phyloP scores from a whole-genome alignment of 345 rosid genomes.

The Hibiscus tridactylites region DNA sequence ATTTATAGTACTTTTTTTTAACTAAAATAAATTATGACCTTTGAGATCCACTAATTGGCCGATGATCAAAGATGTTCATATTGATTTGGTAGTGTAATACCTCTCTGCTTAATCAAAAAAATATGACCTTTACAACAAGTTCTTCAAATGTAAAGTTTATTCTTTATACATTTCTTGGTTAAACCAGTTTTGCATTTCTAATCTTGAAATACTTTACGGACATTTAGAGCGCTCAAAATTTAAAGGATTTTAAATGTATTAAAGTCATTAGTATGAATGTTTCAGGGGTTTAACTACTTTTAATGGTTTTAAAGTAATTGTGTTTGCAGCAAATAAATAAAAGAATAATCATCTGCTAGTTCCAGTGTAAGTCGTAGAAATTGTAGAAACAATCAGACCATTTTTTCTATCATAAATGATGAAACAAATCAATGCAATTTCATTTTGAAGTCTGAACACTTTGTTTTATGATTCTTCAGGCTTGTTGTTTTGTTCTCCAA shows the following conservation, averaged over 20 bases:
- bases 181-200: not conserved
- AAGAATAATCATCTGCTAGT: not conserved
- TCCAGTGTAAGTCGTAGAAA: not conserved
- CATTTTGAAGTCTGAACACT: conserved; percentile 5
- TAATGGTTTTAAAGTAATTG: not conserved
- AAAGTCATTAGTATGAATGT: not conserved
- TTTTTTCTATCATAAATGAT: not conserved
- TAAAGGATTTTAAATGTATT: not conserved
- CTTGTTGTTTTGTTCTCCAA: conserved; percentile 61
- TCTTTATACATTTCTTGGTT: not conserved
- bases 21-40: not conserved
- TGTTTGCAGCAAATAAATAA: not conserved
- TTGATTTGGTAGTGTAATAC: too few relatives aligned
- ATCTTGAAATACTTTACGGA: not conserved
- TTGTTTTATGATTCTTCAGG: conserved; percentile 31
- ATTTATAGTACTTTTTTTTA: not conserved
- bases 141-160: not conserved
- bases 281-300: not conserved
- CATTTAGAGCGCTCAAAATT: not conserved
- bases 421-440: not conserved
- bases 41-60: too few relatives aligned
- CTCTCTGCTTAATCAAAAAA: too few relatives aligned
- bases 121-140: not conserved
- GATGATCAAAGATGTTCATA: too few relatives aligned
- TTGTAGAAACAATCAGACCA: not conserved